Conservation (phyloP, 179 eudicot genomes). For the Beta corolliflora region DNA sequence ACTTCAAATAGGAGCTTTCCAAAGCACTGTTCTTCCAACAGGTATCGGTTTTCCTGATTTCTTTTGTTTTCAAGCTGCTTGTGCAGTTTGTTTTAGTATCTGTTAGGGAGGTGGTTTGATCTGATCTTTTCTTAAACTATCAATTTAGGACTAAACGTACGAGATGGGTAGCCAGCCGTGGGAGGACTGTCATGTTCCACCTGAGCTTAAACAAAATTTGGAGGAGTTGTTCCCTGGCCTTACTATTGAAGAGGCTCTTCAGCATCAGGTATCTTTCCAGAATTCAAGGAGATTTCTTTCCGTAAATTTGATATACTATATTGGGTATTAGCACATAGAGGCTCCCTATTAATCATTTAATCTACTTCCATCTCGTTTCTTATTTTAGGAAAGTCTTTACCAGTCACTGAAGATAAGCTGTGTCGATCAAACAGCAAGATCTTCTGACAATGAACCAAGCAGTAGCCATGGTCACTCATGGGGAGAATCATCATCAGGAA, state of each 20-base stretch:
- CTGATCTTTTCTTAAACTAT: conserved; percentile 2
- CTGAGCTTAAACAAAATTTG: conserved; percentile 52
- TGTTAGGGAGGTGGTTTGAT: too few relatives aligned
- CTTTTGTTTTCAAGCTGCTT: background rate
- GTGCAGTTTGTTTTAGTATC: background rate
- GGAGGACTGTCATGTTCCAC: conserved; percentile 39
- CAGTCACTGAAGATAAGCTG: conserved; percentile 45
- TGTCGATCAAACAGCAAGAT: conserved; percentile 31
- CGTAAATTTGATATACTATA: background rate
- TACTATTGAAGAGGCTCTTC: conserved; percentile 69
- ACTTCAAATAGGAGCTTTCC: background rate
- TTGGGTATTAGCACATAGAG: background rate
- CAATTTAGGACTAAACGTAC: background rate
- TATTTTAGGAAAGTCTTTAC: conserved; percentile 58
- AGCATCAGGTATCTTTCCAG: conserved; percentile 57
- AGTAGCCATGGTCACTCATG: conserved; percentile 39
- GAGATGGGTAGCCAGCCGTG: conserved; percentile 32
- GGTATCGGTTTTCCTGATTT: conserved; percentile 2
- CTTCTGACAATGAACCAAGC: conserved; percentile 37
- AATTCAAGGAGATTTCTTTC: background rate
- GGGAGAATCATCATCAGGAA: conserved; percentile 54
- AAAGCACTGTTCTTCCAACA: conserved; percentile 9
- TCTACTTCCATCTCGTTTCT: background rate
- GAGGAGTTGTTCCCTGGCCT: conserved; percentile 64
- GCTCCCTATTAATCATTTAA: background rate